Evolutionary conservation across 2,329 filamentous ascomycete species (phyloP).

Genomic region (Alternaria triticina): DNA sequence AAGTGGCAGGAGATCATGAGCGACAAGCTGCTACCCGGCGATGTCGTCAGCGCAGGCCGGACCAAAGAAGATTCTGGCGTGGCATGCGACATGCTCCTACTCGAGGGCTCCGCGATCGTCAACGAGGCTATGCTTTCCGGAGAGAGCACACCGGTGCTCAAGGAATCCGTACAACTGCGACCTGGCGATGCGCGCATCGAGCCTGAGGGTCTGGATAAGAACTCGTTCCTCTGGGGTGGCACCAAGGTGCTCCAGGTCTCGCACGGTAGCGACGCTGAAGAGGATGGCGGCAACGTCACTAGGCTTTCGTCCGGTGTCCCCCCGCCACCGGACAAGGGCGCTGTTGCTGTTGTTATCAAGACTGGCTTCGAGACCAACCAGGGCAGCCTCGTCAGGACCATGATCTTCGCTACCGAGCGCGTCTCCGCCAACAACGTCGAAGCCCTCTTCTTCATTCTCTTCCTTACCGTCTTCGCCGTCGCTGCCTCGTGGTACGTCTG

Average conservation of each 20-base stretch:
- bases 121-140: conserved; percentile 99
- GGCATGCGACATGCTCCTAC: conserved; percentile 93
- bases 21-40: conserved; percentile 90
- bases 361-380: conserved; percentile 99
- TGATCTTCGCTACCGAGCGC: conserved; percentile 99
- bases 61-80: conserved; percentile 98
- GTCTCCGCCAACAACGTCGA: conserved; percentile 98
- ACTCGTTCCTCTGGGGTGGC: conserved; percentile 93
- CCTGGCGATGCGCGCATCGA: conserved; percentile 82
- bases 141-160: conserved; percentile 94
- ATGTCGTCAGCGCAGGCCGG: conserved; percentile 87
- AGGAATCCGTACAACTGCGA: conserved; percentile 92
- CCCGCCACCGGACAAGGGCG: conserved; percentile 88
- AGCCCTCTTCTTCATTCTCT: conserved; percentile 95
- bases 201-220: conserved; percentile 92
- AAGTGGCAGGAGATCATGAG: conserved; percentile 90
- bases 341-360: conserved; percentile 92
- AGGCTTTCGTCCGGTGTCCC: conserved; percentile 78
- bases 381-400: conserved; percentile 94
- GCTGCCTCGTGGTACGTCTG: conserved; percentile 99
- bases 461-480: conserved; percentile 93
- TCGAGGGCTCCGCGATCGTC: conserved; percentile 95
- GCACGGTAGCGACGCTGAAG: conserved; percentile 80
- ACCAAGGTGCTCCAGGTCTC: conserved; percentile 97
- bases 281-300: conserved; percentile 62